phyloP scores from a whole-genome alignment of 257 asterid genomes.

The Capsicum baccatum region DNA sequence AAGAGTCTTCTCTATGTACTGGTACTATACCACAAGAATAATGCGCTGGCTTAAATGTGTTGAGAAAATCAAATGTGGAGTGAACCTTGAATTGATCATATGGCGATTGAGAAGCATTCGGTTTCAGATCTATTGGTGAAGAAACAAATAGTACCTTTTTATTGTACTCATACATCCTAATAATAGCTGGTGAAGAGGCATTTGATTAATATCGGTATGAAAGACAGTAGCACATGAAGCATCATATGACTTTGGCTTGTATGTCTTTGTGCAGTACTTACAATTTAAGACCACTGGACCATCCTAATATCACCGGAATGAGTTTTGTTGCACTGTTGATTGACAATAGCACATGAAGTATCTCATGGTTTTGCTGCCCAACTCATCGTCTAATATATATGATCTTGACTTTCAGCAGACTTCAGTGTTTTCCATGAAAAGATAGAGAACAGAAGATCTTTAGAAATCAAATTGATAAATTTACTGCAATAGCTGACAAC shows the following conservation, averaged over 20 bases:
- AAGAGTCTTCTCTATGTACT: not conserved
- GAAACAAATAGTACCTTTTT: too few species aligned
- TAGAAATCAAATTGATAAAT: not conserved
- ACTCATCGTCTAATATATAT: not conserved
- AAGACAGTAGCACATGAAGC: not conserved
- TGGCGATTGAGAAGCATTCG: too few species aligned
- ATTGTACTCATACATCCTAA: too few species aligned
- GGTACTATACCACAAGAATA: too few species aligned
- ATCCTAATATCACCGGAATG: too few species aligned
- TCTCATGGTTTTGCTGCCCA: not conserved
- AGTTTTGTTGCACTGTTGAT: not conserved
- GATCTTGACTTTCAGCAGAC: not conserved
- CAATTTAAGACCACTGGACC: slow-evolving; percentile 19
- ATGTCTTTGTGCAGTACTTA: not conserved
- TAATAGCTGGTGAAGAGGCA: too few species aligned
- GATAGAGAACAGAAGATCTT: not conserved
- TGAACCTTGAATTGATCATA: too few species aligned
- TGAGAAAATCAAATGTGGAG: too few species aligned
- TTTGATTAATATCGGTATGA: not conserved
- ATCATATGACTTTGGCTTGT: not conserved
- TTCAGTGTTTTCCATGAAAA: not conserved
- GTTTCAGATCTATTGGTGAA: too few species aligned
- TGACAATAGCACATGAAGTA: slow-evolving; percentile 3
- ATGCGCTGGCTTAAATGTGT: too few species aligned
- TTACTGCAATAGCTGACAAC: not conserved